Evolutionary conservation across 257 asterid species (phyloP).

Genomic region (Gardenia jasminoides): DNA sequence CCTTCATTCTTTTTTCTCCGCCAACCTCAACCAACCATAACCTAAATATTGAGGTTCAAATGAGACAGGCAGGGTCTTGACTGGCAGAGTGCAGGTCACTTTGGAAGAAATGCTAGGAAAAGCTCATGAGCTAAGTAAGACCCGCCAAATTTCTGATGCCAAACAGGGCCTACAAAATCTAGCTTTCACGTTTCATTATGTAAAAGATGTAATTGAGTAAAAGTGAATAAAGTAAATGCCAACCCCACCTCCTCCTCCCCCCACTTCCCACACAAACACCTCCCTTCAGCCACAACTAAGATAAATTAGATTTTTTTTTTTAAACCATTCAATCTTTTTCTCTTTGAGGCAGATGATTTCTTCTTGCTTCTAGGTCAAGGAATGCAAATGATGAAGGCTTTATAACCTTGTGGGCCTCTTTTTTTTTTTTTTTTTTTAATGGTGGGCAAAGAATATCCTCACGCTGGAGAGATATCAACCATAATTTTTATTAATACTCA

Average conservation of each 20-base stretch:
- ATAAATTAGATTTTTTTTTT: too few species aligned
- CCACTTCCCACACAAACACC: slow-evolving; percentile 8
- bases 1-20: too few species aligned
- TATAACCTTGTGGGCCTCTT: slow-evolving; percentile 31
- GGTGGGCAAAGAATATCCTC: too few species aligned
- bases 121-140: slow-evolving; percentile 12
- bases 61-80: slow-evolving; percentile 14
- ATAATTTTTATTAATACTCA: too few species aligned
- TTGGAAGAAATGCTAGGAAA: slow-evolving; percentile 1
- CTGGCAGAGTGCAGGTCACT: not conserved
- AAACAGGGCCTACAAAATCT: slow-evolving; percentile 50
- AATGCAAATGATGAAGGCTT: slow-evolving; percentile 26
- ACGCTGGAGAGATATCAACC: too few species aligned
- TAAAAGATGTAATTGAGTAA: slow-evolving; percentile 44
- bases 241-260: slow-evolving; percentile 22
- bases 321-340: too few species aligned
- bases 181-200: slow-evolving; percentile 44
- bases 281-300: not conserved
- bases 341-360: not conserved
- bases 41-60: not conserved
- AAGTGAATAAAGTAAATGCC: slow-evolving; percentile 36
- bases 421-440: too few species aligned
- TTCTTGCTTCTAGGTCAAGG: slow-evolving; percentile 50
- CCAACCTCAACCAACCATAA: too few species aligned
- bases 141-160: slow-evolving; percentile 49